These are phyloP conservation scores for Stevia rebaudiana DNA, from an alignment of 140 eudicot species.

Conservation along the genomic window DNA sequence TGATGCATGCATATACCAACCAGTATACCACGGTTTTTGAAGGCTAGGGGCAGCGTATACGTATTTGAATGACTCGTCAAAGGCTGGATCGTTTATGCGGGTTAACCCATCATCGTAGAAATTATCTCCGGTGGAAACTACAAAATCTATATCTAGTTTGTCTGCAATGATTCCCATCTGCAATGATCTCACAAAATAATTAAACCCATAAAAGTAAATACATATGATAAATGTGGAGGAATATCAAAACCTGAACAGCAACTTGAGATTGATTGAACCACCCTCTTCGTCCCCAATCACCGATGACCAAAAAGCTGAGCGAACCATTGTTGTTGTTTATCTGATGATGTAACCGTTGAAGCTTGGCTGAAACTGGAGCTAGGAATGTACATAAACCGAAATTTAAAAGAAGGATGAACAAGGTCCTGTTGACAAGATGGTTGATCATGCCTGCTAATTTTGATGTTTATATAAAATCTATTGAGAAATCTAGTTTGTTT, in stretches of 20 bases:
- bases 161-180: slow-evolving; percentile 89
- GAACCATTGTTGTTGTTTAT: slow-evolving; percentile 46
- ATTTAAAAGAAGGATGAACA: slow-evolving; percentile 23
- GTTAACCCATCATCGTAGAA: slow-evolving; percentile 54
- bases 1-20: slow-evolving; percentile 28
- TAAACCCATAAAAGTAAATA: slow-evolving; percentile 18
- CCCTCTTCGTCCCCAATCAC: slow-evolving; percentile 90
- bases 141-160: slow-evolving; percentile 65
- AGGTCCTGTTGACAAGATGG: slow-evolving; percentile 31
- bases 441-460: slow-evolving; percentile 34
- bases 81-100: slow-evolving; percentile 52
- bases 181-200: slow-evolving; percentile 28
- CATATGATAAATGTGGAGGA: slow-evolving; percentile 23
- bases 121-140: slow-evolving; percentile 79
- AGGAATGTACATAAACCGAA: slow-evolving; percentile 19
- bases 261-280: slow-evolving; percentile 72
- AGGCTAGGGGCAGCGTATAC: slow-evolving; percentile 64
- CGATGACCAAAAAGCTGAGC: slow-evolving; percentile 59
- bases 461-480: slow-evolving; percentile 9
- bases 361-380: slow-evolving; percentile 27
- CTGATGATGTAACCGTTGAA: slow-evolving; percentile 45
- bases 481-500: slow-evolving; percentile 14
- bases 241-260: slow-evolving; percentile 54
- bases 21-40: slow-evolving; percentile 72
- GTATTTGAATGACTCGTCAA: slow-evolving; percentile 52